phyloP scores from a whole-genome alignment of 1,139 yeast species.

The Hansenula anomala region DNA sequence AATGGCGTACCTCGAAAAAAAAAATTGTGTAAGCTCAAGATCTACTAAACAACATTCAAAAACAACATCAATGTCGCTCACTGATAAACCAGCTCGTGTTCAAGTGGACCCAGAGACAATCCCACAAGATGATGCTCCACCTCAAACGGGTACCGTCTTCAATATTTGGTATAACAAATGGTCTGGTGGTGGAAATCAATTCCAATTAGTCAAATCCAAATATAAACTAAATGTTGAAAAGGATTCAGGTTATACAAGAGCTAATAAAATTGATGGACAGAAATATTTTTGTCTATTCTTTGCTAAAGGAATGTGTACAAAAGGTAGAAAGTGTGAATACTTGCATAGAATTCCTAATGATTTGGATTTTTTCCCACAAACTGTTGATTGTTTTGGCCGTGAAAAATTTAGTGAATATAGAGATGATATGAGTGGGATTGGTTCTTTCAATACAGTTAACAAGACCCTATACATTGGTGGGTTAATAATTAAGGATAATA shows the following conservation, averaged over 20 bases:
- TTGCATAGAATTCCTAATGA: constrained; percentile 71
- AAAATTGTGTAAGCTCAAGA: too few species aligned
- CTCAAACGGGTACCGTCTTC: constrained; percentile 76
- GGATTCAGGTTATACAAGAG: constrained; percentile 77
- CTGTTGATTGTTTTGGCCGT: constrained; percentile 90
- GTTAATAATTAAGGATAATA: constrained; percentile 32
- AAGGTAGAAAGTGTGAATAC: constrained; percentile 72
- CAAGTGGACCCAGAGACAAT: constrained; percentile 69
- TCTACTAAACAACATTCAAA: too few species aligned
- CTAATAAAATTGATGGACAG: constrained; percentile 35
- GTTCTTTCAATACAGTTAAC: constrained; percentile 68
- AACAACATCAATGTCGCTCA: not conserved
- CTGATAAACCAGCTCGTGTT: constrained; percentile 52
- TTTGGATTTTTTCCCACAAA: constrained; percentile 44
- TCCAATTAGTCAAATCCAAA: constrained; percentile 39
- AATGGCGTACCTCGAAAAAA: too few species aligned
- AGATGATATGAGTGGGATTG: constrained; percentile 95
- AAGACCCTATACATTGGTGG: constrained; percentile 79
- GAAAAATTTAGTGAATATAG: constrained; percentile 78
- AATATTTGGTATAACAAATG: constrained; percentile 89
- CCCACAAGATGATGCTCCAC: constrained; percentile 60
- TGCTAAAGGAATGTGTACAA: constrained; percentile 82
- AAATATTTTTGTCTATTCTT: constrained; percentile 69
- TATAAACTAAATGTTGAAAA: constrained; percentile 51
- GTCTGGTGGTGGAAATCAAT: constrained; percentile 64